phyloP scores from a whole-genome alignment of 176 grass and related monocot species.

The Poa annua region DNA sequence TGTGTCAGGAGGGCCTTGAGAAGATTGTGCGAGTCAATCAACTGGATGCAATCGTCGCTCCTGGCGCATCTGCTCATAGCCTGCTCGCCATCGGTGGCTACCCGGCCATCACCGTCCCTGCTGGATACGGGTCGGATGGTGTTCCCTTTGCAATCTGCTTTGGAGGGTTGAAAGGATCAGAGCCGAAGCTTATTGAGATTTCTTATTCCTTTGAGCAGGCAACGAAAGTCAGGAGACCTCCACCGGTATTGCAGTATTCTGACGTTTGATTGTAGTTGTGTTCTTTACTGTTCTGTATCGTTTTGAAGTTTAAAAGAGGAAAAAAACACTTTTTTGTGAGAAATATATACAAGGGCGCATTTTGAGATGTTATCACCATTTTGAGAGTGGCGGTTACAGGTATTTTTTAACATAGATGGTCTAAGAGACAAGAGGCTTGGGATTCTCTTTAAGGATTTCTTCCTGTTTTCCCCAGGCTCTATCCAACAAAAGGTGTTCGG shows the following conservation, averaged over 20 bases:
- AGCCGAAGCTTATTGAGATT: slow-evolving; percentile 73
- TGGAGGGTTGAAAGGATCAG: slow-evolving; percentile 74
- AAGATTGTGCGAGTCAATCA: slow-evolving; percentile 59
- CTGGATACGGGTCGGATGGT: slow-evolving; percentile 56
- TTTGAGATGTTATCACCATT: background rate
- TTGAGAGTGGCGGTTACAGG: too few relatives aligned
- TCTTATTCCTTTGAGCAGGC: slow-evolving; percentile 83
- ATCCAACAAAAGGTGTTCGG: too few relatives aligned
- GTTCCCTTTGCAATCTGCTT: slow-evolving; percentile 72
- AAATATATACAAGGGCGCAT: background rate
- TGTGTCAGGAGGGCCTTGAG: slow-evolving; percentile 60
- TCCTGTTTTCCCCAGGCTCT: too few relatives aligned
- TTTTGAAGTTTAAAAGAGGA: background rate
- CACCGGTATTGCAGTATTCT: slow-evolving; percentile 41
- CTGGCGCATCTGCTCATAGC: slow-evolving; percentile 48
- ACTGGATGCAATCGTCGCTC: slow-evolving; percentile 69
- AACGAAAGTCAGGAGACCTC: slow-evolving; percentile 60
- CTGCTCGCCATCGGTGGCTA: slow-evolving; percentile 74
- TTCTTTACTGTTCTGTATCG: background rate
- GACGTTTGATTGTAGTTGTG: slow-evolving; percentile 41
- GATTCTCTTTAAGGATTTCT: too few relatives aligned
- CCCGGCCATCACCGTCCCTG: slow-evolving; percentile 71
- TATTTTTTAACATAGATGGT: too few relatives aligned
- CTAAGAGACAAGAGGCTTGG: too few relatives aligned
- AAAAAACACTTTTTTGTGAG: background rate